phyloP scores from a whole-genome alignment of 257 asterid genomes.

The Ilex aquifolium region DNA sequence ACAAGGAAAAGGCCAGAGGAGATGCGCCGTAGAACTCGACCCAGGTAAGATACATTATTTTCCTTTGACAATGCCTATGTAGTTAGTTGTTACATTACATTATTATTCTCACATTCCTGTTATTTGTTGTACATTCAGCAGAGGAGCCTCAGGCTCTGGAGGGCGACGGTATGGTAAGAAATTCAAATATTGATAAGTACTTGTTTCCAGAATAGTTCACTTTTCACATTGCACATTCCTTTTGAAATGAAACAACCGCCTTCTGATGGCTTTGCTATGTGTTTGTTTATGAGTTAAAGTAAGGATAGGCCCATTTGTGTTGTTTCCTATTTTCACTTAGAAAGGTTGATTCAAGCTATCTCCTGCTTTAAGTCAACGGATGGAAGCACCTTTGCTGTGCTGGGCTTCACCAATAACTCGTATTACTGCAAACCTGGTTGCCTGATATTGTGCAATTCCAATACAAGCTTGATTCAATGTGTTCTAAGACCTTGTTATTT shows the following conservation, averaged over 20 bases:
- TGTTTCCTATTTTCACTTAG: background rate
- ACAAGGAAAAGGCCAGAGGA: constrained; percentile 31
- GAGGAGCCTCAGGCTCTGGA: constrained; percentile 25
- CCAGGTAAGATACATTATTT: constrained; percentile 8
- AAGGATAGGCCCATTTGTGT: background rate
- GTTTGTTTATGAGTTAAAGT: background rate
- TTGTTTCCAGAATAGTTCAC: too few species aligned
- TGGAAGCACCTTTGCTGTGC: background rate
- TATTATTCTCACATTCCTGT: background rate
- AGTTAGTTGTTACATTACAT: background rate
- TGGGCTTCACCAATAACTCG: too few species aligned
- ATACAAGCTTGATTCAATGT: too few species aligned
- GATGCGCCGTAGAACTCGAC: constrained; percentile 23
- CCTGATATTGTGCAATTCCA: too few species aligned
- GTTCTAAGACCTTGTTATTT: too few species aligned
- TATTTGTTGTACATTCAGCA: constrained; percentile 1
- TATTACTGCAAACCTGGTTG: too few species aligned
- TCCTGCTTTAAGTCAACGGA: background rate
- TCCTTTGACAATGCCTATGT: background rate
- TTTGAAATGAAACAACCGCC: background rate
- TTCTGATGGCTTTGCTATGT: background rate
- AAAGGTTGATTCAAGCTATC: background rate
- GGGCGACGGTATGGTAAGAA: constrained; percentile 18
- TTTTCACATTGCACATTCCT: too few species aligned
- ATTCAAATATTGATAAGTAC: background rate